These are phyloP conservation scores for Verruconis gallopava DNA, from an alignment of 2,329 filamentous ascomycete species.

Conservation along the genomic window DNA sequence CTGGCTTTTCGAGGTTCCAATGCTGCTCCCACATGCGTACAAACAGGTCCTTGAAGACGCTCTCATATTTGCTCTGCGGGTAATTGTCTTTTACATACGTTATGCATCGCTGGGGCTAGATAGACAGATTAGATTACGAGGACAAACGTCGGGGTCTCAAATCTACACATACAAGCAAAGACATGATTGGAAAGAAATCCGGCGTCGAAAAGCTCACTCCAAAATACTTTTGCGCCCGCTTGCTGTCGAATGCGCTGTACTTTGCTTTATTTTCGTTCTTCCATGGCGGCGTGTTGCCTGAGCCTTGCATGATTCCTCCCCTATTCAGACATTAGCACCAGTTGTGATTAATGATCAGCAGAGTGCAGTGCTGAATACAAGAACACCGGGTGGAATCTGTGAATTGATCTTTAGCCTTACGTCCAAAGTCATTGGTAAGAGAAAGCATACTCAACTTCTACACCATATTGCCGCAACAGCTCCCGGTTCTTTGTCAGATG, in stretches of 20 bases:
- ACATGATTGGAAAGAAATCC: slow-evolving; percentile 41
- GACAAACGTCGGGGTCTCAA: too few relatives aligned
- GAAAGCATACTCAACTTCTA: slow-evolving; percentile 50
- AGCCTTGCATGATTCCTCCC: slow-evolving; percentile 26
- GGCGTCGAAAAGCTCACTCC: slow-evolving; percentile 31
- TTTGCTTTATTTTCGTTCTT: slow-evolving; percentile 51
- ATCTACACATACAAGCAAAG: slow-evolving; percentile 30
- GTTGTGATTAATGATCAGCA: neutral
- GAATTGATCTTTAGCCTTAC: neutral
- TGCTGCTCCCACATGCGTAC: slow-evolving; percentile 49
- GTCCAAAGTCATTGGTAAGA: neutral
- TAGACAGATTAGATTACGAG: slow-evolving; percentile 25
- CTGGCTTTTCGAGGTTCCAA: slow-evolving; percentile 46
- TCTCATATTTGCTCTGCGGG: slow-evolving; percentile 36
- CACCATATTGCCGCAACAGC: slow-evolving; percentile 42
- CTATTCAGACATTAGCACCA: slow-evolving; percentile 3
- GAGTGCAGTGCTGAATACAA: slow-evolving; percentile 24
- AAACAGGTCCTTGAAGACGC: slow-evolving; percentile 43
- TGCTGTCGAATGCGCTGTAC: slow-evolving; percentile 40
- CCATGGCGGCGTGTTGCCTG: slow-evolving; percentile 67
- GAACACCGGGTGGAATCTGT: slow-evolving; percentile 58
- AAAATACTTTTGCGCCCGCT: slow-evolving; percentile 40
- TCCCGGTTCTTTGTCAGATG: slow-evolving; percentile 46
- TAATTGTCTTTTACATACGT: slow-evolving; percentile 51
- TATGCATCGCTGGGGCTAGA: slow-evolving; percentile 54